Percentiles rank a stretch among this genome's conserved stretches.
These are phyloP conservation scores for Linderina pennispora DNA, from an alignment of 192 early-diverging fungal genomes.

Conservation along the genomic window DNA sequence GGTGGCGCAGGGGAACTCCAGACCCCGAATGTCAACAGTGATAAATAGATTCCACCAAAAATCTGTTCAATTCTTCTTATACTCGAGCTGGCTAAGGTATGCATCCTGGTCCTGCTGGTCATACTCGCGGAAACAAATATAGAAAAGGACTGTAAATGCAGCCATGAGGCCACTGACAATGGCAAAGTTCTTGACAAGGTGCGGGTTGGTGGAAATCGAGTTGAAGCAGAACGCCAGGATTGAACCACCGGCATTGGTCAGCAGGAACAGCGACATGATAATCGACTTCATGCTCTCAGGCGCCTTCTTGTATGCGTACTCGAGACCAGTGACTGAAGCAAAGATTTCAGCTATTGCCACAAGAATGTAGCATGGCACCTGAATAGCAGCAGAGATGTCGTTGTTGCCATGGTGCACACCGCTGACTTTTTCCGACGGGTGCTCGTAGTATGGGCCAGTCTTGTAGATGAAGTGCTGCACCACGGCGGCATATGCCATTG, in stretches of 20 bases:
- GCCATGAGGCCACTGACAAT: constrained; percentile 17
- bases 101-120: constrained; percentile 2
- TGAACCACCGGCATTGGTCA: constrained; percentile 50
- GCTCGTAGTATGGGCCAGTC: constrained; percentile 47
- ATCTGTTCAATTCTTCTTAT: neutral
- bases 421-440: constrained; percentile 14
- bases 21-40: no score
- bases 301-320: constrained; percentile 63
- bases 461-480: constrained; percentile 60
- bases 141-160: constrained; percentile 12
- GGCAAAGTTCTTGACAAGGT: constrained; percentile 31
- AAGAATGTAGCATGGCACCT: constrained; percentile 55
- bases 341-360: constrained; percentile 65
- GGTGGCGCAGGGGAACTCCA: no score
- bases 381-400: constrained; percentile 52
- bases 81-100: neutral
- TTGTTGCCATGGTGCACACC: no score
- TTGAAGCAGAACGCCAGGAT: constrained; percentile 53
- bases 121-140: constrained; percentile 20
- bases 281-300: constrained; percentile 61
- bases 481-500: constrained; percentile 57
- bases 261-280: constrained; percentile 62
- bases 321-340: constrained; percentile 61
- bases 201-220: constrained; percentile 52
- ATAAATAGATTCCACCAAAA: no score